Evolutionary conservation across 2,329 filamentous ascomycete species (phyloP), one percentile per base, ranked within the genome.

Genomic region (Bipolaris oryzae): DNA sequence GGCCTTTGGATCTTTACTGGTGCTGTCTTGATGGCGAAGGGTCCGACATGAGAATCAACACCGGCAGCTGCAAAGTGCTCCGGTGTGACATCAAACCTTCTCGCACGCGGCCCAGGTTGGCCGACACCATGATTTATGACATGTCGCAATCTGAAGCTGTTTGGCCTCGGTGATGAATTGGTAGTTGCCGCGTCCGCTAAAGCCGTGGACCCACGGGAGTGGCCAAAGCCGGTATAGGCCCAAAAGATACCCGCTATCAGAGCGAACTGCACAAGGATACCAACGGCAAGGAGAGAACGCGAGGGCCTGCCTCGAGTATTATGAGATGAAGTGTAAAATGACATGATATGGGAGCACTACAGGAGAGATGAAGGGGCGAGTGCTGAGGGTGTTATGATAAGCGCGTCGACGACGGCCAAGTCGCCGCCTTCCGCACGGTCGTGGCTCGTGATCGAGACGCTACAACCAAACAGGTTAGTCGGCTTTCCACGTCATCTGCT

Each of bases 81-180:
- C 9, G 65, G 50, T 9, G 63, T 69, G 35, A 75, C 62, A 53
- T 75, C 73, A 39, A 74, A 57, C 42, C 72, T 67, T 28, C 71
- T 67, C n/a, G 68, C 71, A 21, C 71, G 60, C 7, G 71, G 71
- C 41, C 72, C 72, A 33, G 66, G 64, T 25, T 70, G 70, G 13
- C 73, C 73, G 54, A 69, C 72, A 35, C 72, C 71, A 66, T 74
- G 72, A 50, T 75, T 71, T 25, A 72, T 62, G 7, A 75, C 53
- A 44, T 75, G 71, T 49, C 73, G 66, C 38, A 75, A 55, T n/a
- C 53, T 66, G 16, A 74, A 50, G 16, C 60, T 65, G 44, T 60
- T 50, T 50, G 57, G 23, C 28, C 23, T 52, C 21, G 54, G 23
- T 38, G 54, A 23, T 34, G 44, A 9, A 44, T 42, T 35, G 28